Conservation (phyloP, 805 yeast species). For the Candida arabinofermentans region DNA sequence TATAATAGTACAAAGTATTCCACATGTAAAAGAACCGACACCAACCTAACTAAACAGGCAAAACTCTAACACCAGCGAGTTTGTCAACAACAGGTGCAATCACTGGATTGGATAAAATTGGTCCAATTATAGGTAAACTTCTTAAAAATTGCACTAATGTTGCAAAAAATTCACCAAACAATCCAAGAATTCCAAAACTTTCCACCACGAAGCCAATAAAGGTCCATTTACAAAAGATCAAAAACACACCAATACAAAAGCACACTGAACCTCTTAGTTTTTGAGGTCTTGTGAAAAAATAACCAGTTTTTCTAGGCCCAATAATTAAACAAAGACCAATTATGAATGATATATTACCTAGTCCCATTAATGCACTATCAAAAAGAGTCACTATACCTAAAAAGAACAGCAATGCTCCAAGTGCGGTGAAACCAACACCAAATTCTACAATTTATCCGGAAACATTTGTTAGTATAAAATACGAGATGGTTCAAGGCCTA, state of each 20-base stretch:
- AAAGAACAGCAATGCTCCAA: slow-evolving; percentile 72
- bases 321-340: slow-evolving; percentile 84
- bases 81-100: slow-evolving; percentile 73
- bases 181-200: slow-evolving; percentile 80
- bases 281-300: slow-evolving; percentile 81
- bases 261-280: slow-evolving; percentile 85
- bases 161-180: slow-evolving; percentile 90
- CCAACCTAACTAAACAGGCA: slow-evolving; percentile 48
- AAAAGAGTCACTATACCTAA: slow-evolving; percentile 83
- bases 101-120: slow-evolving; percentile 71
- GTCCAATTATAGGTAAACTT: slow-evolving; percentile 85
- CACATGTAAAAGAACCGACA: background rate
- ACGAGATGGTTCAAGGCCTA: background rate
- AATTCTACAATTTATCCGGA: slow-evolving; percentile 48
- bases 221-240: slow-evolving; percentile 73
- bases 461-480: slow-evolving; percentile 2
- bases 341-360: slow-evolving; percentile 79
- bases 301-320: slow-evolving; percentile 78
- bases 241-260: slow-evolving; percentile 66
- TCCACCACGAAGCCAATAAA: slow-evolving; percentile 84
- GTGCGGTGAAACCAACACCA: slow-evolving; percentile 91
- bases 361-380: slow-evolving; percentile 82
- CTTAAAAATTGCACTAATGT: slow-evolving; percentile 83
- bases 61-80: slow-evolving; percentile 61
- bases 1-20: slow-evolving; percentile 8